Evolutionary conservation across 1,284 basidiomycete species (phyloP).

Genomic region (Ganoderma lingzhi): DNA sequence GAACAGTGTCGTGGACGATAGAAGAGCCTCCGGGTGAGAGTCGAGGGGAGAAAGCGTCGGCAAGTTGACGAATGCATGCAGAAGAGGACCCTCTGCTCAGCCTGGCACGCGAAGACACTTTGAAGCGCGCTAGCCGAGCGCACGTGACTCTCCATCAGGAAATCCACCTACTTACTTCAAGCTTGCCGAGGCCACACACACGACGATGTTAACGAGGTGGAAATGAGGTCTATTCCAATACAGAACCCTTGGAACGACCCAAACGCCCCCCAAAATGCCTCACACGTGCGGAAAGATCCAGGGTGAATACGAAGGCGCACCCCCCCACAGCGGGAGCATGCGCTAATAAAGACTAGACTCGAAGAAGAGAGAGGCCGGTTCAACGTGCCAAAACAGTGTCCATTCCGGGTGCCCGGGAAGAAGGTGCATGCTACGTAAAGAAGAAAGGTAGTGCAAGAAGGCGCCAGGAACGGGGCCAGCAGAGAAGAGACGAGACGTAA

Average conservation of each 20-base stretch:
- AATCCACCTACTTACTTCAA: background rate
- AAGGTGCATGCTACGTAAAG: background rate
- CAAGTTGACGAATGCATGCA: conserved; percentile 17
- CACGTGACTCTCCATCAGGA: conserved; percentile 19
- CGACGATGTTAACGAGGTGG: background rate
- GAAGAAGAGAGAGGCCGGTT: conserved; percentile 1
- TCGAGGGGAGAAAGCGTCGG: background rate
- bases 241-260: background rate
- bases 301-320: background rate
- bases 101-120: background rate
- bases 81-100: conserved; percentile 8
- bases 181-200: background rate
- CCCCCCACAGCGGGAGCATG: background rate
- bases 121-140: background rate
- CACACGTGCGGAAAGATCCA: background rate
- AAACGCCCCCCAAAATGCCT: background rate
- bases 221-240: conserved; percentile 17
- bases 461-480: conserved; percentile 18
- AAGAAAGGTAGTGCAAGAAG: conserved; percentile 14
- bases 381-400: conserved; percentile 8
- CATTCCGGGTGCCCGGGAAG: background rate
- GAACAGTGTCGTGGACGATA: background rate
- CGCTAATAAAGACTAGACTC: conserved; percentile 7
- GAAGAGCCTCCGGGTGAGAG: background rate
- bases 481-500: background rate